Percentiles rank a stretch among this genome's conserved stretches.
Evolutionary conservation across 495 filamentous ascomycete species (phyloP).

Genomic region (Emericellopsis terricola): DNA sequence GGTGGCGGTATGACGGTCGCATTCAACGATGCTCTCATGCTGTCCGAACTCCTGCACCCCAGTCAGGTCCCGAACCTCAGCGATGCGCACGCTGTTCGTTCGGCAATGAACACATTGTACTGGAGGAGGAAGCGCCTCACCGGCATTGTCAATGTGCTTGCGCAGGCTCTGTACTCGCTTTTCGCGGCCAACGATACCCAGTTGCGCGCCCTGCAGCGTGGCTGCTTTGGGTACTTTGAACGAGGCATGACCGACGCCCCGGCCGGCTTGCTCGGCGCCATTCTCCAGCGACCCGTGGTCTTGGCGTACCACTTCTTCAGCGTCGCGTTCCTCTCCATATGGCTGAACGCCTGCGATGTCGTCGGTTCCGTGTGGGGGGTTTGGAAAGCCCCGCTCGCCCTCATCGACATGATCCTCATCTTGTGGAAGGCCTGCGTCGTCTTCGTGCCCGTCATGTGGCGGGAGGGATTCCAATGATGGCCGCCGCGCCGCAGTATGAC

Average conservation of each 20-base stretch:
- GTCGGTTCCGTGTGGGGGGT: constrained; percentile 27
- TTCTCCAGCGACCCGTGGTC: constrained; percentile 58
- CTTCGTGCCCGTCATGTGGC: constrained; percentile 64
- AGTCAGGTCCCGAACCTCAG: constrained; percentile 46
- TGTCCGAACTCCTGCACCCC: constrained; percentile 54
- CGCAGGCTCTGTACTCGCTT: constrained; percentile 73
- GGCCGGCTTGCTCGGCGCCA: constrained; percentile 64
- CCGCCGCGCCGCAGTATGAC: too few species aligned
- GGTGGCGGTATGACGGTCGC: constrained; percentile 95
- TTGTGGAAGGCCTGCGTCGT: constrained; percentile 81
- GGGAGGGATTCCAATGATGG: constrained; percentile 2
- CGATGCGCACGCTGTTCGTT: constrained; percentile 41
- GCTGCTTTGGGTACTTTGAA: constrained; percentile 89
- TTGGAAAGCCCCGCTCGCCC: constrained; percentile 38
- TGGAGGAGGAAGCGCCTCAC: constrained; percentile 70
- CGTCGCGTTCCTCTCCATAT: constrained; percentile 79
- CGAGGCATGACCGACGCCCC: constrained; percentile 61
- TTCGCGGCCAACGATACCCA: constrained; percentile 74
- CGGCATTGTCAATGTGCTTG: constrained; percentile 86
- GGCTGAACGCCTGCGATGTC: constrained; percentile 42
- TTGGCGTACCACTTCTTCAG: constrained; percentile 88
- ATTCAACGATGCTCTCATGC: constrained; percentile 66
- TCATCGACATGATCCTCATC: constrained; percentile 44
- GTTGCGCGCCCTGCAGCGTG: constrained; percentile 64
- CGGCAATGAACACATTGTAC: constrained; percentile 63